phyloP scores from a whole-genome alignment of 192 early-diverging fungal genomes.

The Backusella tarrabulga region DNA sequence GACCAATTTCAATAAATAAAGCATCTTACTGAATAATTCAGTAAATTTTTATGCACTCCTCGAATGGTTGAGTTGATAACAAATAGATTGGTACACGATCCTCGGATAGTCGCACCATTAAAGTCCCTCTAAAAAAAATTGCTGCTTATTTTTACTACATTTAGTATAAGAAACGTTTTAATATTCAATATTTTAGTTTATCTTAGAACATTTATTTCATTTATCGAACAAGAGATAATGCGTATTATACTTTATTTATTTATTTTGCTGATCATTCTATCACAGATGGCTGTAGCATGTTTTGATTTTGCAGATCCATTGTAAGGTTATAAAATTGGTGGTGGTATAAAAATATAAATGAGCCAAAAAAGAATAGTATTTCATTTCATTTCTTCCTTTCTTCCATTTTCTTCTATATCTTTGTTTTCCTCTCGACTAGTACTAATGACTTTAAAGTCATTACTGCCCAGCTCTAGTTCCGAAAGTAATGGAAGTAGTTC shows the following conservation, averaged over 20 bases:
- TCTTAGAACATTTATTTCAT: background rate
- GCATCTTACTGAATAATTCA: no score
- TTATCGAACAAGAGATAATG: background rate
- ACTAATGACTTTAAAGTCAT: constrained; percentile 1
- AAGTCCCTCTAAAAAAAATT: no score
- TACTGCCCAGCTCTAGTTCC: background rate
- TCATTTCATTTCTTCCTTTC: background rate
- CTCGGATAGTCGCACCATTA: no score
- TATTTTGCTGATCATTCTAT: background rate
- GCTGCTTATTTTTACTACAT: no score
- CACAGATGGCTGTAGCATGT: background rate
- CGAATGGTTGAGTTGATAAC: no score
- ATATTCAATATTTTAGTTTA: background rate
- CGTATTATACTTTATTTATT: background rate
- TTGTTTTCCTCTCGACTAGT: background rate
- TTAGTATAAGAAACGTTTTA: background rate
- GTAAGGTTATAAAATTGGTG: background rate
- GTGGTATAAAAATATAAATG: background rate
- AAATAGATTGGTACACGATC: no score
- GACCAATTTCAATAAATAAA: no score
- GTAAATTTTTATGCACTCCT: no score
- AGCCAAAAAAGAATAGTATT: background rate
- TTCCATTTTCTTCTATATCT: background rate
- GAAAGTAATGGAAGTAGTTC: background rate
- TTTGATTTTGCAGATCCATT: background rate